phyloP scores from a whole-genome alignment of 306 rosid species.

The Aeschynomene evenia region DNA sequence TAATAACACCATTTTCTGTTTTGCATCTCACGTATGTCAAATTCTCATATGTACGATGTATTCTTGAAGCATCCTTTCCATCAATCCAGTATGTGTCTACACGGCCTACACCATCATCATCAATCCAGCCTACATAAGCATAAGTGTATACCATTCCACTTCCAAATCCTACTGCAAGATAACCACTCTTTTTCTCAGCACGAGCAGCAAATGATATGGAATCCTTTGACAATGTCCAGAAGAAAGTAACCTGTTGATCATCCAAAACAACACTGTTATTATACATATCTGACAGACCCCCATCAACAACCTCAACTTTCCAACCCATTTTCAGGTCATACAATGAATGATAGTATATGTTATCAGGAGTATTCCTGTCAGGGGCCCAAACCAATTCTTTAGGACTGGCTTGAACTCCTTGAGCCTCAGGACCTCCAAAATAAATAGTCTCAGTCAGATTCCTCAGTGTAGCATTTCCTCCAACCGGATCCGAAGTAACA shows the following conservation, averaged over 20 bases:
- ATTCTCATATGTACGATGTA: slow-evolving; percentile 68
- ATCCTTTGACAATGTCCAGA: slow-evolving; percentile 74
- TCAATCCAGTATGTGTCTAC: slow-evolving; percentile 83
- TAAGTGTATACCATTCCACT: slow-evolving; percentile 73
- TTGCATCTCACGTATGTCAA: slow-evolving; percentile 78
- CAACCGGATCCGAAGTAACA: slow-evolving; percentile 78
- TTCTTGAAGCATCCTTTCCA: slow-evolving; percentile 64
- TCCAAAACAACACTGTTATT: slow-evolving; percentile 84
- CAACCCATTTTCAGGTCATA: slow-evolving; percentile 88
- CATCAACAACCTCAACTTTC: slow-evolving; percentile 91
- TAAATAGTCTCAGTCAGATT: slow-evolving; percentile 71
- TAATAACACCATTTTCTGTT: slow-evolving; percentile 76
- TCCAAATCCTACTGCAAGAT: slow-evolving; percentile 87
- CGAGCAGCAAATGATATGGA: slow-evolving; percentile 83
- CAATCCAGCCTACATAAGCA: slow-evolving; percentile 87
- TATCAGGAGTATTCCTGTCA: slow-evolving; percentile 79
- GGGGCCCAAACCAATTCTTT: slow-evolving; percentile 76
- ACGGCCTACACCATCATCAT: slow-evolving; percentile 61
- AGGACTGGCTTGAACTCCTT: slow-evolving; percentile 90
- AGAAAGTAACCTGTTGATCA: slow-evolving; percentile 90
- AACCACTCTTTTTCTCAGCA: slow-evolving; percentile 92
- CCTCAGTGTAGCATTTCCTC: slow-evolving; percentile 86
- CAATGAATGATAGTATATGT: slow-evolving; percentile 70
- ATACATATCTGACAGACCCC: slow-evolving; percentile 92
- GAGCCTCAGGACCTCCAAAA: slow-evolving; percentile 77